Evolutionary conservation across 73 alveolate genomes (phyloP).

Genomic region (Symbiodinium natans): DNA sequence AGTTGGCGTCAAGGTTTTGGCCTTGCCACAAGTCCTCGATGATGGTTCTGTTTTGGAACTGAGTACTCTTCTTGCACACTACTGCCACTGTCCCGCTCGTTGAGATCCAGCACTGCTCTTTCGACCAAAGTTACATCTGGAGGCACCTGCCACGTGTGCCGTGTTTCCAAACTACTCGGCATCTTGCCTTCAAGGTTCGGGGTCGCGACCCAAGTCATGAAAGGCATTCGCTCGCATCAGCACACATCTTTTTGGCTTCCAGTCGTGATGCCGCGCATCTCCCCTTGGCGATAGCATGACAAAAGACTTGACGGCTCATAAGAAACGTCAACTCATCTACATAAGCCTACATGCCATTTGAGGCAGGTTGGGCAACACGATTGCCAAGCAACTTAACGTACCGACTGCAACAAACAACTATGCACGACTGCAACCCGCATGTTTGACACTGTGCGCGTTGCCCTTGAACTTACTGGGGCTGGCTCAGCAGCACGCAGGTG

Average conservation of each 20-base stretch:
- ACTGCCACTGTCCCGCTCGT: slow-evolving; percentile 25
- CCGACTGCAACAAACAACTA: too few species aligned
- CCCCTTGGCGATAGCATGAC: too few species aligned
- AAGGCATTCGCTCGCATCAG: too few species aligned
- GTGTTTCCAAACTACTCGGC: not conserved
- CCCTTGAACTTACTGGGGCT: not conserved
- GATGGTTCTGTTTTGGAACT: too few species aligned
- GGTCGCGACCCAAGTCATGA: not conserved
- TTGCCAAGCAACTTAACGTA: too few species aligned
- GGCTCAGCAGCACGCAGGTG: not conserved
- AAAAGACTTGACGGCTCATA: too few species aligned
- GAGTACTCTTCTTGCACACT: not conserved
- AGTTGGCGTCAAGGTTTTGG: slow-evolving; percentile 73
- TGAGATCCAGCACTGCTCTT: slow-evolving; percentile 57
- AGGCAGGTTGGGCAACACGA: too few species aligned
- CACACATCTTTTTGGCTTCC: too few species aligned
- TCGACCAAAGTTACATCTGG: slow-evolving; percentile 41
- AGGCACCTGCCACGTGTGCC: slow-evolving; percentile 66
- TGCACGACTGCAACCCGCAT: too few species aligned
- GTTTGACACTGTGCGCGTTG: not conserved
- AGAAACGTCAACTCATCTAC: too few species aligned
- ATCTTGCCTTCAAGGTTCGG: not conserved
- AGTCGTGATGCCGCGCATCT: too few species aligned
- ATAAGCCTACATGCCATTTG: too few species aligned
- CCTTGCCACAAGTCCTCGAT: slow-evolving; percentile 65